Conservation (phyloP, 1,139 yeast genomes). For the Spathaspora sp. region DNA sequence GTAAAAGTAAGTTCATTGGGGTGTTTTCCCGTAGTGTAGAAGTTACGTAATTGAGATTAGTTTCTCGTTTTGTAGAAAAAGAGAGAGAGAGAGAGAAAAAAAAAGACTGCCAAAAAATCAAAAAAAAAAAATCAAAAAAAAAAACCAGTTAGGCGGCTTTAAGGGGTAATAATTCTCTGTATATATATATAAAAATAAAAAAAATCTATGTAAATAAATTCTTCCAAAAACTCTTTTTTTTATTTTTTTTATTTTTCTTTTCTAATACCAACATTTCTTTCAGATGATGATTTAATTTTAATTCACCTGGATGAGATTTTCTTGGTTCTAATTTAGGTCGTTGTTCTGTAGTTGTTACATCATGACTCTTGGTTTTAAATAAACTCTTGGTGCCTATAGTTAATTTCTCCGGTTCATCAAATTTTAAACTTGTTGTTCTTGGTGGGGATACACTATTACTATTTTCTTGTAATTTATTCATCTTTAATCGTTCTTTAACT, state of each 20-base stretch:
- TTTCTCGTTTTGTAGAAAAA: too few species aligned
- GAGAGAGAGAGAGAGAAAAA: too few species aligned
- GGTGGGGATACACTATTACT: conserved; percentile 15
- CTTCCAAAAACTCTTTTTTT: conserved; percentile 35
- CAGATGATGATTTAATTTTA: conserved; percentile 15
- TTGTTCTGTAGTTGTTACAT: conserved; percentile 14
- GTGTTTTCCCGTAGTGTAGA: too few species aligned
- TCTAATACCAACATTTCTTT: background rate
- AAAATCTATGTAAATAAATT: conserved; percentile 22
- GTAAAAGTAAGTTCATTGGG: background rate
- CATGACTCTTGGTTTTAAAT: conserved; percentile 12
- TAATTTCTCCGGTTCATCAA: conserved; percentile 27
- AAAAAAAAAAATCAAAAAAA: background rate
- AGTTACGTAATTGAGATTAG: too few species aligned
- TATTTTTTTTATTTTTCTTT: conserved; percentile 2
- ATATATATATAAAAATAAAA: too few species aligned
- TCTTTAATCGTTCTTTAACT: conserved; percentile 29
- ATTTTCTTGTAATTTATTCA: conserved; percentile 10
- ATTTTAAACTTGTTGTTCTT: conserved; percentile 22
- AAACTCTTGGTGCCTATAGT: conserved; percentile 7
- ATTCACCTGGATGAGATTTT: conserved; percentile 40
- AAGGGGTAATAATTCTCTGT: background rate
- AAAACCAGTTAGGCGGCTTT: background rate
- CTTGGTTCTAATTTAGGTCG: conserved; percentile 35
- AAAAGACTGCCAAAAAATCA: too few species aligned